Percentiles rank a stretch among this genome's conserved stretches.
phyloP scores from a whole-genome alignment of 148 eudicot species.

The Pharnaceum exiguum region DNA sequence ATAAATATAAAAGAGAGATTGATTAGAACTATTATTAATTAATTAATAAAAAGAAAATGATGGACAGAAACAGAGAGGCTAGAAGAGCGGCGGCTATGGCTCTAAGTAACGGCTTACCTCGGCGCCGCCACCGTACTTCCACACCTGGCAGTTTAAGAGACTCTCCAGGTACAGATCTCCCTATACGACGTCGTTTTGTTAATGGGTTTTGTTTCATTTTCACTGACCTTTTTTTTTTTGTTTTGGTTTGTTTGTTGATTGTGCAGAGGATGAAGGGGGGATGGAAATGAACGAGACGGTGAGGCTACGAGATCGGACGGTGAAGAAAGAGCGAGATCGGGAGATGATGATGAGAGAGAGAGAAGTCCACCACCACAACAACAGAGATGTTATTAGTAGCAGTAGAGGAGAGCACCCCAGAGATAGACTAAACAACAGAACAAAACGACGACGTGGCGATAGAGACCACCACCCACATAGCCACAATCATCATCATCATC shows the following conservation, averaged over 20 bases:
- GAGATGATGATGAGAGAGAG: constrained; percentile 25
- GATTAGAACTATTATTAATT: not conserved
- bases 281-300: constrained; percentile 49
- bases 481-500: no score
- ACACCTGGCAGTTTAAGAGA: constrained; percentile 40
- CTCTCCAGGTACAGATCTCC: constrained; percentile 71
- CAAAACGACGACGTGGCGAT: constrained; percentile 42
- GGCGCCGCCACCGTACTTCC: constrained; percentile 54
- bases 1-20: not conserved
- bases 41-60: constrained; percentile 11
- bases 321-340: constrained; percentile 52
- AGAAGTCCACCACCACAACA: no score
- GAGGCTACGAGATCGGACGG: constrained; percentile 53
- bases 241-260: constrained; percentile 7
- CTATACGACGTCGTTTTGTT: not conserved
- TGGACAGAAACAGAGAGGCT: constrained; percentile 84
- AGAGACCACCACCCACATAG: constrained; percentile 56
- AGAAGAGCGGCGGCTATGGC: constrained; percentile 47
- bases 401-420: not conserved
- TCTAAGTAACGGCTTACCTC: constrained; percentile 46
- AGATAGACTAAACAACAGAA: constrained; percentile 14
- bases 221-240: not conserved
- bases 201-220: not conserved
- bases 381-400: no score
- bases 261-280: constrained; percentile 68